These are phyloP conservation scores for Barbarea vulgaris DNA, from an alignment of 345 rosid genomes.

Conservation along the genomic window DNA sequence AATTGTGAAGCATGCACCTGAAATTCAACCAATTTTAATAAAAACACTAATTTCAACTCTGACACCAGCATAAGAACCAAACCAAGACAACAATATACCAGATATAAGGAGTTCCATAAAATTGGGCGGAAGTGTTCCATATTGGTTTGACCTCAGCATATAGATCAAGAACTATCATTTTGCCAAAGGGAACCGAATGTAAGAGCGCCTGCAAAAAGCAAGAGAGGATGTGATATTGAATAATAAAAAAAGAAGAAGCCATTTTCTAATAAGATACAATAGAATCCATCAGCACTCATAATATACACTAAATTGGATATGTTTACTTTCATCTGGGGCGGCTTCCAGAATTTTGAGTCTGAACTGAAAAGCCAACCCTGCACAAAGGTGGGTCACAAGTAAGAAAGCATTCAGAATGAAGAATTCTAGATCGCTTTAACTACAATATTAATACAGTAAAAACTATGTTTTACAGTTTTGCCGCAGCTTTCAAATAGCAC, in stretches of 20 bases:
- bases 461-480: too few relatives aligned
- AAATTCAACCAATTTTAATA: slow-evolving; percentile 14
- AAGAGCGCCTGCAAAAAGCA: slow-evolving; percentile 77
- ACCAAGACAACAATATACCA: slow-evolving; percentile 50
- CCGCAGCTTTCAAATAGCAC: background rate
- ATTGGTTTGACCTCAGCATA: slow-evolving; percentile 92
- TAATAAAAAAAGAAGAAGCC: background rate
- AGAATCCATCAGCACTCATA: background rate
- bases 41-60: background rate
- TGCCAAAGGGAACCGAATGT: slow-evolving; percentile 87
- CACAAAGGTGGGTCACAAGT: slow-evolving; percentile 32
- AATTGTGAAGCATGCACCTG: slow-evolving; percentile 96
- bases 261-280: background rate
- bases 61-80: background rate
- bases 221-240: background rate
- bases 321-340: slow-evolving; percentile 85
- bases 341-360: slow-evolving; percentile 82
- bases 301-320: slow-evolving; percentile 11
- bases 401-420: slow-evolving; percentile 6
- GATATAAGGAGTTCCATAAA: slow-evolving; percentile 88
- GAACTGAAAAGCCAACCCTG: slow-evolving; percentile 98
- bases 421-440: background rate
- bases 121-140: slow-evolving; percentile 84
- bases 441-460: background rate
- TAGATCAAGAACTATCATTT: slow-evolving; percentile 92